These are phyloP conservation scores for Penicillium sp. DNA, from an alignment of 2,329 filamentous ascomycete genomes.

Conservation along the genomic window DNA sequence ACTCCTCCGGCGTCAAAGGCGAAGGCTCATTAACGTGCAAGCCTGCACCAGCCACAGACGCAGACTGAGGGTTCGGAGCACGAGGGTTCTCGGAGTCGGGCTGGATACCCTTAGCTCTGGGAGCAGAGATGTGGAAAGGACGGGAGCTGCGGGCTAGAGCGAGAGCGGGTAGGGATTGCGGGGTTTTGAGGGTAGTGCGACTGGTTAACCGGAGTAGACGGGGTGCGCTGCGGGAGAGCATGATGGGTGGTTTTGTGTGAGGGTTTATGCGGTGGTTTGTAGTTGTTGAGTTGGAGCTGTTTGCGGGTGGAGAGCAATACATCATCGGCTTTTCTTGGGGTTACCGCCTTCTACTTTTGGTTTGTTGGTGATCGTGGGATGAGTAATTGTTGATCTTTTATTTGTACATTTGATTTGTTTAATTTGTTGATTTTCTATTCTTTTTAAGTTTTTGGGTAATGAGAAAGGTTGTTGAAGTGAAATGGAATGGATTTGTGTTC, in stretches of 20 bases:
- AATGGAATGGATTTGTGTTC: too few species aligned
- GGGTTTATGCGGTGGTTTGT: not conserved
- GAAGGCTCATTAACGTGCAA: conserved; percentile 55
- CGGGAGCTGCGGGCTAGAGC: not conserved
- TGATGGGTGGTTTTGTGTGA: not conserved
- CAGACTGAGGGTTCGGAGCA: conserved; percentile 39
- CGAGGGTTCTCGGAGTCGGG: conserved; percentile 59
- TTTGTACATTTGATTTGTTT: too few species aligned
- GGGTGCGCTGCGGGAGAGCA: not conserved
- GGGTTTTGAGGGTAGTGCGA: not conserved
- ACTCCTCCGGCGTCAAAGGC: conserved; percentile 68
- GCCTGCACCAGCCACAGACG: conserved; percentile 43
- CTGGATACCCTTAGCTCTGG: conserved; percentile 54
- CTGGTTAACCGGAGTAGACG: not conserved
- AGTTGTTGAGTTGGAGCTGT: not conserved
- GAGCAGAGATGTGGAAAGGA: conserved; percentile 37
- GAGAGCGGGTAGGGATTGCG: not conserved
- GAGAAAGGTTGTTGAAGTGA: too few species aligned
- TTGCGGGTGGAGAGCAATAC: not conserved
- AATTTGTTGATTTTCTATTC: too few species aligned
- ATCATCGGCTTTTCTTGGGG: not conserved
- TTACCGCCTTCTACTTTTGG: not conserved
- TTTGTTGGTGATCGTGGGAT: not conserved
- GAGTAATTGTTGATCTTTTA: too few species aligned
- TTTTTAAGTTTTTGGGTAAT: too few species aligned